phyloP scores from a whole-genome alignment of 2,329 filamentous ascomycete species.

The Chaetomium olivaceum region DNA sequence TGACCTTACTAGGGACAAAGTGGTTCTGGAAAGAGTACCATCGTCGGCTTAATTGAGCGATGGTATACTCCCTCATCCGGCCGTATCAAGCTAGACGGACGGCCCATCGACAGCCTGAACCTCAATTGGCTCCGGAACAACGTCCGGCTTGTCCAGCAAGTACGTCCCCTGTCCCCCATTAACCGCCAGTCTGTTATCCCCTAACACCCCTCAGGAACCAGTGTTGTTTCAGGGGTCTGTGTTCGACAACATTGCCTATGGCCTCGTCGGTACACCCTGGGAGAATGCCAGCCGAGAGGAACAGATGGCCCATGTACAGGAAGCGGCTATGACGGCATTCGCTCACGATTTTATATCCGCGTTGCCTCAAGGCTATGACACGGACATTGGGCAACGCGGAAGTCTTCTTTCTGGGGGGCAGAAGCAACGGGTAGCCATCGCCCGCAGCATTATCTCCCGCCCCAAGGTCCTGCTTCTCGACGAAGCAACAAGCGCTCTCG shows the following conservation, averaged over 20 bases:
- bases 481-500: conserved; percentile 63
- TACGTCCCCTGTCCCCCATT: background rate
- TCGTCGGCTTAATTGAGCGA: conserved; percentile 56
- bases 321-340: conserved; percentile 58
- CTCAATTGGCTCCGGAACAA: conserved; percentile 37
- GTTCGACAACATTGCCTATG: conserved; percentile 53
- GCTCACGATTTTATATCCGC: conserved; percentile 37
- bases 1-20: conserved; percentile 46
- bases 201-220: conserved; percentile 36
- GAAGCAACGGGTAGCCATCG: conserved; percentile 66
- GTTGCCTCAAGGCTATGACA: conserved; percentile 52
- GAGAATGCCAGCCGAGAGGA: conserved; percentile 41
- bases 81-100: conserved; percentile 35
- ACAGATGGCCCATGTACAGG: conserved; percentile 49
- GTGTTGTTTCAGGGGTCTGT: conserved; percentile 46
- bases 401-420: conserved; percentile 68
- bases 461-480: conserved; percentile 67
- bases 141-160: conserved; percentile 39
- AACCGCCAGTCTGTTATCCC: background rate
- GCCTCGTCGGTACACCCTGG: conserved; percentile 42
- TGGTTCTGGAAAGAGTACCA: conserved; percentile 44
- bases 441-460: conserved; percentile 63
- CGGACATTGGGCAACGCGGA: conserved; percentile 64
- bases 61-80: conserved; percentile 47
- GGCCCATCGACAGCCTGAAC: conserved; percentile 34